Conservation (phyloP, 768 basidiomycete genomes). For the Tulasnella sp. region DNA sequence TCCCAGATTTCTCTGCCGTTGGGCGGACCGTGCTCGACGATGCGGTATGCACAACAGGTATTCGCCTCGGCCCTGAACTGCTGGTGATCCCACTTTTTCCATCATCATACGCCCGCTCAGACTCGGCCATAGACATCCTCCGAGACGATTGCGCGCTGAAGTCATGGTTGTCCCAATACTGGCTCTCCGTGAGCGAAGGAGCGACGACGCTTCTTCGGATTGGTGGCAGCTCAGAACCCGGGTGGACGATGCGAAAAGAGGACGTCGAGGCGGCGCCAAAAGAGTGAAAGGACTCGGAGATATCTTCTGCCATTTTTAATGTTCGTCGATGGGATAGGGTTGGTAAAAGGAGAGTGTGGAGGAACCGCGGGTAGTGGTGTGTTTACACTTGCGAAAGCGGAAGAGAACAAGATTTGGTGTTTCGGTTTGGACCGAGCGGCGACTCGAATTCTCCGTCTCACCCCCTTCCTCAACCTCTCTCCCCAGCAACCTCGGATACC, state of each 20-base stretch:
- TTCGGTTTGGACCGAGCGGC: conserved; percentile 17
- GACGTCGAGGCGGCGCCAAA: conserved; percentile 29
- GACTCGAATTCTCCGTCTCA: conserved; percentile 7
- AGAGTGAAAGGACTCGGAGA: conserved; percentile 19
- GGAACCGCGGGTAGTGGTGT: not conserved
- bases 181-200: not conserved
- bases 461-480: not conserved
- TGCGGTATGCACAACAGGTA: conserved; percentile 2
- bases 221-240: conserved; percentile 18
- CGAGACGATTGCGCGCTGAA: not conserved
- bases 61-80: not conserved
- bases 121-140: not conserved
- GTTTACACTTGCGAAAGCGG: conserved; percentile 1
- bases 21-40: conserved; percentile 13
- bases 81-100: not conserved
- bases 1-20: not conserved
- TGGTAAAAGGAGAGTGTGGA: not conserved
- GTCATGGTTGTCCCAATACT: not conserved
- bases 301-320: conserved; percentile 4
- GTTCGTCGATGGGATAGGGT: not conserved
- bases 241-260: conserved; percentile 23
- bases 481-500: not conserved
- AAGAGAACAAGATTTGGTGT: conserved; percentile 6
- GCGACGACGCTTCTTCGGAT: conserved; percentile 4
- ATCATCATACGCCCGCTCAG: not conserved